Conservation (phyloP, 441 rosid species). For the Gossypium gossypioides region DNA sequence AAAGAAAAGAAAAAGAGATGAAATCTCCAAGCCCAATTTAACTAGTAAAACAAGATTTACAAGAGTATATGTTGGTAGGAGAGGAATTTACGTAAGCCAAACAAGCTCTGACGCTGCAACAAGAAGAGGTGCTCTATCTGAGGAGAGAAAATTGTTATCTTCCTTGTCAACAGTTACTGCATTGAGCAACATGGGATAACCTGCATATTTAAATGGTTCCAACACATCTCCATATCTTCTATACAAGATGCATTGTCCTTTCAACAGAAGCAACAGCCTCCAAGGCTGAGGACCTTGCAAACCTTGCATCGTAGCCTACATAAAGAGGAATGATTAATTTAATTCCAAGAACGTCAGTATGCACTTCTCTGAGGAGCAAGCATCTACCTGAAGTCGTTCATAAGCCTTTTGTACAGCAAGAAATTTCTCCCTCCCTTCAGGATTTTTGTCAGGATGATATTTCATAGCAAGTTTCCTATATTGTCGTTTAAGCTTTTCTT, state of each 20-base stretch:
- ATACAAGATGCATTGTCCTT: constrained; percentile 95
- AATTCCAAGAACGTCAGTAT: constrained; percentile 5
- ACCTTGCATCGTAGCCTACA: constrained; percentile 99
- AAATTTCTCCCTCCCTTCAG: constrained; percentile 98
- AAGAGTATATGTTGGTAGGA: constrained; percentile 12
- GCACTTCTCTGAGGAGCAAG: not conserved
- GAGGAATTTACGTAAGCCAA: constrained; percentile 69
- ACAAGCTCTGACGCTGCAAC: constrained; percentile 98
- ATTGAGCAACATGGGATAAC: constrained; percentile 97
- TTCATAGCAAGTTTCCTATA: constrained; percentile 99
- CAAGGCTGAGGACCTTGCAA: constrained; percentile 99
- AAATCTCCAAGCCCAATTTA: constrained; percentile 5
- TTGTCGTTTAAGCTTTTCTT: constrained; percentile 96
- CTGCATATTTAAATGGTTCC: constrained; percentile 99
- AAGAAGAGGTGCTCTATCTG: constrained; percentile 90
- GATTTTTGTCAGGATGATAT: constrained; percentile 99
- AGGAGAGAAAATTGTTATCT: constrained; percentile 86
- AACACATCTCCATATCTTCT: constrained; percentile 74
- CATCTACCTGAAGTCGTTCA: constrained; percentile 90
- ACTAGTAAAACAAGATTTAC: constrained; percentile 4
- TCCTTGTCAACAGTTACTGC: constrained; percentile 87
- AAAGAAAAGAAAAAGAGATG: constrained; percentile 11
- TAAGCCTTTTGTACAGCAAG: constrained; percentile 98
- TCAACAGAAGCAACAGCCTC: constrained; percentile 92
- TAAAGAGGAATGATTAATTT: constrained; percentile 17